Conservation (phyloP, 257 asterid species). For the Solanum piurae region DNA sequence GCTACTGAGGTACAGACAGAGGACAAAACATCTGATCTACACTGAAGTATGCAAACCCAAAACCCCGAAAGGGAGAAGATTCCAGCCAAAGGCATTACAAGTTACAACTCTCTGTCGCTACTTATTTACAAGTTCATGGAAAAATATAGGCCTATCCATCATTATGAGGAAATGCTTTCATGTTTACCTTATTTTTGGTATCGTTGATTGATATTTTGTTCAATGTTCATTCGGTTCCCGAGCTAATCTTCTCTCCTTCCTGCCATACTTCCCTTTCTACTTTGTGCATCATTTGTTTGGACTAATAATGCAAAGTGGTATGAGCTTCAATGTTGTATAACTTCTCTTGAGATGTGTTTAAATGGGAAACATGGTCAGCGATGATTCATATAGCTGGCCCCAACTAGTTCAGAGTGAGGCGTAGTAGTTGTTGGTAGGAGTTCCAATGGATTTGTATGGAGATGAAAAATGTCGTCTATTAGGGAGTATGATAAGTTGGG, state of each 20-base stretch:
- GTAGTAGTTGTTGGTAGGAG: neutral
- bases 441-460: neutral
- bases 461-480: neutral
- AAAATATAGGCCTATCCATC: neutral
- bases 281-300: neutral
- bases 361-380: neutral
- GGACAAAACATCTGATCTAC: neutral
- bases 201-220: neutral
- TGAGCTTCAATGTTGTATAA: neutral
- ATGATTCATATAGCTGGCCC: neutral
- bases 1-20: neutral
- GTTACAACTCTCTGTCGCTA: neutral
- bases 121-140: neutral
- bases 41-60: neutral
- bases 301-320: neutral
- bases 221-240: neutral
- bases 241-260: neutral
- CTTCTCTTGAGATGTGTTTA: neutral
- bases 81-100: neutral
- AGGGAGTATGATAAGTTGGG: neutral
- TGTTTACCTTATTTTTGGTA: neutral
- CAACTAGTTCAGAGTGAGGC: neutral
- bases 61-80: neutral
- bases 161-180: neutral
- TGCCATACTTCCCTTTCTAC: neutral